Evolutionary conservation across 306 rosid genomes (phyloP).

Genomic region (Lathyrus tuberosus): DNA sequence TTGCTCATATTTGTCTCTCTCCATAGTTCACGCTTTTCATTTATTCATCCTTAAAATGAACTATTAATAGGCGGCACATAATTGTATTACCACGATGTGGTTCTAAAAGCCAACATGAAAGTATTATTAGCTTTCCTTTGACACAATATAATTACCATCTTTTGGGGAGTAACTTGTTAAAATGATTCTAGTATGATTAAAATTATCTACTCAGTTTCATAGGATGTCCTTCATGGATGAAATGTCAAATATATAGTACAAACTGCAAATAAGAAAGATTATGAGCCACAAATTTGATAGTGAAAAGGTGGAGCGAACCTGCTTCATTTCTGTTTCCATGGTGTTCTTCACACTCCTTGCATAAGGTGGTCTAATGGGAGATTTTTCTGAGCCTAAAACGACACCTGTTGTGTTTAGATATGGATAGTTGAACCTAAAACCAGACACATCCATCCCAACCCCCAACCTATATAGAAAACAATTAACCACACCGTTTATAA

Average conservation of each 20-base stretch:
- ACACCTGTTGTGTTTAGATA: background rate
- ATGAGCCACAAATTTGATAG: background rate
- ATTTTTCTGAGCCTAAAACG: background rate
- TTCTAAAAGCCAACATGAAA: slow-evolving; percentile 12
- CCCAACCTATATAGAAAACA: background rate
- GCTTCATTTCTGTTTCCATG: background rate
- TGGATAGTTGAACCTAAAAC: background rate
- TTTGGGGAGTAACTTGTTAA: background rate
- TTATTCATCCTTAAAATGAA: slow-evolving; percentile 27
- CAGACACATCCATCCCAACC: background rate
- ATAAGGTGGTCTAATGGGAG: background rate
- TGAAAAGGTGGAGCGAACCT: background rate
- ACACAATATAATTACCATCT: background rate
- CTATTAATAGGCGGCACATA: slow-evolving; percentile 23
- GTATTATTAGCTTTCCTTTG: slow-evolving; percentile 6
- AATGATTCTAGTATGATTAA: background rate
- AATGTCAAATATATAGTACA: background rate
- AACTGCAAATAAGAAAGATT: background rate
- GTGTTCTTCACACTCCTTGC: background rate
- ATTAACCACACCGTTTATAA: background rate
- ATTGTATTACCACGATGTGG: background rate
- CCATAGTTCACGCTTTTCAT: slow-evolving; percentile 8
- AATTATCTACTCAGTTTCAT: background rate
- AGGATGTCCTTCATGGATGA: background rate
- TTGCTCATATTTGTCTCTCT: slow-evolving; percentile 7